Evolutionary conservation across 2,329 filamentous ascomycete species (phyloP), one percentile per base, ranked within the genome.

Genomic region (Diplodia scrobiculata): DNA sequence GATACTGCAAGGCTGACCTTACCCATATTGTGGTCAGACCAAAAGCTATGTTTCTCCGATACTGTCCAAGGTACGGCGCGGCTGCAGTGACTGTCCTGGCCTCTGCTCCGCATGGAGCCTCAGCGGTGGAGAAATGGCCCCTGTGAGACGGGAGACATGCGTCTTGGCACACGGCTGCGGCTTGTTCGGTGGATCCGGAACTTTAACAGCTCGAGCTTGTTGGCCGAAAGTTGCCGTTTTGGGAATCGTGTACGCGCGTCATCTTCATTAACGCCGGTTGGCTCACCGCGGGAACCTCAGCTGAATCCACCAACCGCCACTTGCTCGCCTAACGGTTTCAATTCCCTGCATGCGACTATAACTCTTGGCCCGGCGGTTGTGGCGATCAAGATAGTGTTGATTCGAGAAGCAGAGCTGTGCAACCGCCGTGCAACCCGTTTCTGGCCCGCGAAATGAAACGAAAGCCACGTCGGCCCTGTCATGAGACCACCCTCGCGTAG

Each of bases 201-300:
- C 32, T 45, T 50, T 50, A 62, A 29, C 41, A 50, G n/a, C 58
- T 36, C 29, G 45, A 62, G 58, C 58, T 36, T 51, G 29, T 34
- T 50, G 27, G 32, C 45, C 45, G 58, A 50, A 36, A 62, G 48
- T 62, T 62, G 17, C 58, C n/a, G 17, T 21, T 62, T 50, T 21
- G 41, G 58, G 45, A 4, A 6, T 13, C 5, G n/a, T 62, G 58
- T 5, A 62, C 58, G 58, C 58, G 58, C 58, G 58, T 62, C 58
- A 50, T 62, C 21, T n/a, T 32, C 21, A 41, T 19, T 48, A 29
- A 25, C 27, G 55, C 41, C 48, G 27, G 29, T 27, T 50, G 45
- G 58, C 41, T 50, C 41, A n/a, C 11, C 45, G 58, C 58, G 1
- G n/a, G n/a, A 62, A 62, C 27, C 27, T 62, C 58, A 62, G 58